Evolutionary conservation across 2,329 filamentous ascomycete species (phyloP), one percentile per base, ranked within the genome.

Genomic region (Arthroderma uncinatum): DNA sequence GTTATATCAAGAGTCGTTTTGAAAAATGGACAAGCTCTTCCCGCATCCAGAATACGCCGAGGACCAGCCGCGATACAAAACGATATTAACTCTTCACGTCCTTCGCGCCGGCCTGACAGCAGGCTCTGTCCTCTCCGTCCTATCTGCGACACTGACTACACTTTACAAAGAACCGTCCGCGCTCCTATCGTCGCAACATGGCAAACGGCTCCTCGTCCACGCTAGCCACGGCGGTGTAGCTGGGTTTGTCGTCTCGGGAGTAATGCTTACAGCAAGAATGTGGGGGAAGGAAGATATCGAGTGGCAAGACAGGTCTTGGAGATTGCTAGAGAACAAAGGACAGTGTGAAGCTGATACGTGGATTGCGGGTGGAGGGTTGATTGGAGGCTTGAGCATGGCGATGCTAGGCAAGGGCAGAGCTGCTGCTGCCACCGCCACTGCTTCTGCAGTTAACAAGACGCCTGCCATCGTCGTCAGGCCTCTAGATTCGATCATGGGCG

Each of bases 11-110:
- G 25, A n/a, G 16, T 12, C n/a, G 2, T 23, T n/a, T 12, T n/a
- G n/a, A n/a, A 9, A 55, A 28, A 59, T 59, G 57, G 54, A 59
- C 33, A 56, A 39, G 33, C 47, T 59, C 39, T 59, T 59, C 54
- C 36, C 57, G n/a, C 54, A 59, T 8, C 50, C 57, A 19, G 36
- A 44, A 8, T 59, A 59, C 50, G 39, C 57, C 39, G 57, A 59
- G 56, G 57, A 59, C 47, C 57, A 59, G 16, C 47, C 48, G 23
- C 36, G 56, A 12, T 53, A 54, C 28, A 37, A 57, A n/a, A 16
- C 47, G 14, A 59, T 59, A 12, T 47, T 59, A 34, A 42, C 54
- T 1, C 33, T 59, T 4, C 57, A 59, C 39, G 54, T 57, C 54
- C 28, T 59, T 28, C 57, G 57, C 39, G 54, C 54, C 33, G 57